Base-by-base conservation (phyloP, 805 yeast species). In the Hanseniaspora taiwanica region DNA sequence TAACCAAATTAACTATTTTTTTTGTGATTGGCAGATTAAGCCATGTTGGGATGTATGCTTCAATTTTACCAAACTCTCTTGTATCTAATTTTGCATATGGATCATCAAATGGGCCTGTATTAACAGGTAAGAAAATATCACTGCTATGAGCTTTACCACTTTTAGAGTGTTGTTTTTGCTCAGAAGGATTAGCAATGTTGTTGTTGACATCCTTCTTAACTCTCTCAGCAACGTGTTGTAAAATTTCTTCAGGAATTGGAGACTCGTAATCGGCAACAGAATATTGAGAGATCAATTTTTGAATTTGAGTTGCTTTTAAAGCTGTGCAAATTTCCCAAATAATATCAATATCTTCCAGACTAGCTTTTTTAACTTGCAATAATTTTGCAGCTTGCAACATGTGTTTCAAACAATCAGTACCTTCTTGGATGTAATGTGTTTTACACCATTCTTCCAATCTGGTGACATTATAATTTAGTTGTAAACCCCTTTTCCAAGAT, bases 361-460 rank as follows among this genome's bases (percentile, higher is more conserved):
- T 80, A 51, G 79, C 80, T 68, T 91, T 91, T 61, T 93, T 76
- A 56, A 91, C 73, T 63, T 91, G 99, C 54, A 91, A 66, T 44
- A 91, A 68, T 64, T 91, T 91, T 31, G 96, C 87, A 17, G 94
- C 89, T 63, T 91, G 97, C 49, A 86, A 71, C 55, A 91, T 68
- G 56, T 87, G 96, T 46, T 79, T 78, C 56, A 91, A 71, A 54
- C 85, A 78, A 29, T 78, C 75, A 3, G 89, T 74, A 2, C 93
- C 94, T 56, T 87, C 95, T 38, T 81, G 81, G 46, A 91, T 75
- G 39, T 81, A 87, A 59, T 89, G 96, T 6, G 85, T 76, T 65
- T 85, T 89, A 63, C 97, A 89, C 98, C 98, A 91, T 64, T 91
- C 99, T 60, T 86, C 96, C 52, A 91, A 71, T 54, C 97, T 75